Evolutionary conservation across 441 rosid genomes (phyloP).

Genomic region (Euphorbia celastroides): DNA sequence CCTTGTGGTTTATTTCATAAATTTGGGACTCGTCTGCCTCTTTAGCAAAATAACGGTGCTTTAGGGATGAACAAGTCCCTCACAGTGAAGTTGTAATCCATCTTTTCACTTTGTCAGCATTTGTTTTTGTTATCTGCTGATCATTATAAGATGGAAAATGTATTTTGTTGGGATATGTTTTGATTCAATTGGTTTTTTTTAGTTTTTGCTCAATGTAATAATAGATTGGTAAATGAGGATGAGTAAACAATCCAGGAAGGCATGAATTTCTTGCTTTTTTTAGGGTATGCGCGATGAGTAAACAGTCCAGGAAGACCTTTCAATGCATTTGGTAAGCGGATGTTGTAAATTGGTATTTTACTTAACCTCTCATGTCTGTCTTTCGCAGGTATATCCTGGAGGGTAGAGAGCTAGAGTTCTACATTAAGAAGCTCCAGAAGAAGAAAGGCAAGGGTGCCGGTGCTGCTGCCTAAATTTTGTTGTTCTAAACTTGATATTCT

Average conservation of each 20-base stretch:
- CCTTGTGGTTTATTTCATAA: not conserved
- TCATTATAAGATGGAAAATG: constrained; percentile 46
- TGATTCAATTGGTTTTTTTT: too few relatives aligned
- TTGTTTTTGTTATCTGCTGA: constrained; percentile 34
- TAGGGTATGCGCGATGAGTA: too few relatives aligned
- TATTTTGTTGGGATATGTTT: too few relatives aligned
- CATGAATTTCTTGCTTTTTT: not conserved
- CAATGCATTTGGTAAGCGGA: too few relatives aligned
- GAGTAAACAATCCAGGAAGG: not conserved
- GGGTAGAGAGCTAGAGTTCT: constrained; percentile 24
- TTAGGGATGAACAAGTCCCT: constrained; percentile 30
- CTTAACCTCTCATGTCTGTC: not conserved
- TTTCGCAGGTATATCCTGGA: constrained; percentile 18
- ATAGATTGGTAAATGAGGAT: not conserved
- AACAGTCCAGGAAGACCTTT: too few relatives aligned
- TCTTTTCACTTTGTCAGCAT: constrained; percentile 61
- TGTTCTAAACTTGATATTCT: not conserved
- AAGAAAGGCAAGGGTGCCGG: constrained; percentile 26
- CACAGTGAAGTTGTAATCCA: constrained; percentile 27
- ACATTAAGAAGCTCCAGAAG: constrained; percentile 22
- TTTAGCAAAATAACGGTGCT: constrained; percentile 24
- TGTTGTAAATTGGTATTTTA: not conserved
- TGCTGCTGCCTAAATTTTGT: constrained; percentile 20
- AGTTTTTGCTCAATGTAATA: not conserved
- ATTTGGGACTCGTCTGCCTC: constrained; percentile 28